Evolutionary conservation across 2,329 filamentous ascomycete species (phyloP).

Genomic region (Cercospora sp.): DNA sequence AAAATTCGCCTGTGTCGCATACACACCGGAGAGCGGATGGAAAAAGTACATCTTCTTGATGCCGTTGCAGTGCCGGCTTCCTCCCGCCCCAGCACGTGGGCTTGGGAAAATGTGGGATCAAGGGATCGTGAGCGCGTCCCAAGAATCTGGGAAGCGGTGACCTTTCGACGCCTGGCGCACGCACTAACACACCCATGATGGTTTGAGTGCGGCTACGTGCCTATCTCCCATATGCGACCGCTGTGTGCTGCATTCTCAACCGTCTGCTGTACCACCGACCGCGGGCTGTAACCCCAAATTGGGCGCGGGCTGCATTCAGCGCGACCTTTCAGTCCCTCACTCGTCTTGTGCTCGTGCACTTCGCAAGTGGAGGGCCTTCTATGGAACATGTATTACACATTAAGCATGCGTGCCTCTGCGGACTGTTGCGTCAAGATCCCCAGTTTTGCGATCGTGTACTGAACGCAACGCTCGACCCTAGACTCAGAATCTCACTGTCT

Average conservation of each 20-base stretch:
- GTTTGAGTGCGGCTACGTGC: not conserved
- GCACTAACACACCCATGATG: not conserved
- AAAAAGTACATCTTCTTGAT: not conserved
- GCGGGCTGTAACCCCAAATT: not conserved
- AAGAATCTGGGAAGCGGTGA: slow-evolving; percentile 1
- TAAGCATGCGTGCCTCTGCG: not conserved
- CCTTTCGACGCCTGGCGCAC: not conserved
- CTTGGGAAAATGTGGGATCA: not conserved
- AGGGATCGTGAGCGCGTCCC: not conserved
- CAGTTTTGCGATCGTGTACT: not conserved
- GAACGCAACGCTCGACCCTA: not conserved
- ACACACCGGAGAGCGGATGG: not conserved
- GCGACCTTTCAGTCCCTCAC: not conserved
- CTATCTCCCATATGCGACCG: not conserved
- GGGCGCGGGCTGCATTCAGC: not conserved
- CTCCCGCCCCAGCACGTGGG: not conserved
- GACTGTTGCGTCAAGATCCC: not conserved
- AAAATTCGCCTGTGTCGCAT: not conserved
- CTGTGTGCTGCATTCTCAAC: not conserved
- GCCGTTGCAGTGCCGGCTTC: not conserved
- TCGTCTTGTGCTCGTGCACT: not conserved
- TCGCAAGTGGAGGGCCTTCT: not conserved
- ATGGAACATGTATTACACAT: not conserved
- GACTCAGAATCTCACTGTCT: not conserved
- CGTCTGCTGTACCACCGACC: not conserved